Evolutionary conservation across 805 yeast species (phyloP).

Genomic region (Debaryomyces castellii): DNA sequence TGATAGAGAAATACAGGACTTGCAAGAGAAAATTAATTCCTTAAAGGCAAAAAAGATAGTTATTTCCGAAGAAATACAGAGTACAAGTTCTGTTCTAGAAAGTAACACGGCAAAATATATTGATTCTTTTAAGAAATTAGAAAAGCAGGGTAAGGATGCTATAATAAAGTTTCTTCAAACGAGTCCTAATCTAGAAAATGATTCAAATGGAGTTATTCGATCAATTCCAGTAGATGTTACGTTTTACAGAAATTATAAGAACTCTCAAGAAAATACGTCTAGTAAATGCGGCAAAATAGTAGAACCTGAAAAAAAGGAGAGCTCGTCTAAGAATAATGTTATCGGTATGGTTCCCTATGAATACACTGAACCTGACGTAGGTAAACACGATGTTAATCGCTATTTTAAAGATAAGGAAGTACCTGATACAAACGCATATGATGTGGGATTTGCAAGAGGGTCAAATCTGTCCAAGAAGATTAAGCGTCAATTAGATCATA

Average conservation of each 20-base stretch:
- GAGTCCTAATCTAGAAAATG: conserved; percentile 19
- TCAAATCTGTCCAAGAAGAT: conserved; percentile 24
- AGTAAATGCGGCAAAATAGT: neutral
- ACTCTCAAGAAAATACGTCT: neutral
- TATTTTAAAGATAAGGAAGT: conserved; percentile 11
- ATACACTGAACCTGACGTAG: neutral
- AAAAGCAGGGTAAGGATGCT: conserved; percentile 35
- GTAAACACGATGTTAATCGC: too few relatives aligned
- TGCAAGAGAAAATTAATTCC: conserved; percentile 33
- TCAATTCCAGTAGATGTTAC: conserved; percentile 27
- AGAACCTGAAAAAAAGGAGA: neutral
- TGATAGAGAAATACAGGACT: conserved; percentile 35
- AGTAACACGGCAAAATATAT: conserved; percentile 46
- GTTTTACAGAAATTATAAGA: conserved; percentile 17
- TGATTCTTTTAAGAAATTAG: conserved; percentile 39
- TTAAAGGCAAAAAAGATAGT: conserved; percentile 34
- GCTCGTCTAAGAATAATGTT: neutral
- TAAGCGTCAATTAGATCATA: conserved; percentile 12
- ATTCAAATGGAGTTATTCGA: conserved; percentile 15
- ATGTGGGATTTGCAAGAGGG: conserved; percentile 36
- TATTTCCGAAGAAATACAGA: conserved; percentile 38
- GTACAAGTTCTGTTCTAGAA: conserved; percentile 51
- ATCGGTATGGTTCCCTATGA: neutral
- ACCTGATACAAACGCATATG: conserved; percentile 29
- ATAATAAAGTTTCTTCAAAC: conserved; percentile 25